These are phyloP conservation scores for Acer negundo DNA, from an alignment of 345 rosid genomes.

Conservation along the genomic window DNA sequence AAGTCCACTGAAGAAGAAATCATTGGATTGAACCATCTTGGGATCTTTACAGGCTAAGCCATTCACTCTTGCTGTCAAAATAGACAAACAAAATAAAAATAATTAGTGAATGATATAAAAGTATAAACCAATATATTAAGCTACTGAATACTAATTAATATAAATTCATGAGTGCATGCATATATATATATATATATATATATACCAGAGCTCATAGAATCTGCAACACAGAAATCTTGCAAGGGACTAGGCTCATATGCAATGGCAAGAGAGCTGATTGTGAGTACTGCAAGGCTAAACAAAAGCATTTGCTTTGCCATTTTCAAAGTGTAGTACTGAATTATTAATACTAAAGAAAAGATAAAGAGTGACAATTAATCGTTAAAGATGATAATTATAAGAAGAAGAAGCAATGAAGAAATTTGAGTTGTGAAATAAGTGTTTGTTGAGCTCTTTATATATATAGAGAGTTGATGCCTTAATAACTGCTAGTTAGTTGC, in stretches of 20 bases:
- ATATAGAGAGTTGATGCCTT: not conserved
- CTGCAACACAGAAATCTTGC: conserved; percentile 34
- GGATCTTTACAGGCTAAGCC: conserved; percentile 20
- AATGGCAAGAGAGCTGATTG: conserved; percentile 10
- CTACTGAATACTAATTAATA: not conserved
- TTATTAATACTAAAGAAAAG: not conserved
- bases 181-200: not conserved
- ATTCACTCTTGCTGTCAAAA: conserved; percentile 12
- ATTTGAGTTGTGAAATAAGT: not conserved
- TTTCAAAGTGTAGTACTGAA: not conserved
- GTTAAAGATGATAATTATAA: not conserved
- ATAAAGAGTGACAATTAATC: not conserved
- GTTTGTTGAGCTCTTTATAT: not conserved
- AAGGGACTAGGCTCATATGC: conserved; percentile 29
- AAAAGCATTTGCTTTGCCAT: conserved; percentile 4
- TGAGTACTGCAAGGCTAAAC: not conserved
- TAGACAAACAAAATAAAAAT: not conserved
- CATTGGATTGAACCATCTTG: conserved; percentile 4
- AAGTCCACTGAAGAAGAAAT: conserved; percentile 27
- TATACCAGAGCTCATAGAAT: conserved; percentile 18
- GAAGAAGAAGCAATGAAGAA: not conserved
- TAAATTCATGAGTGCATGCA: not conserved
- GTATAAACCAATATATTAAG: not conserved
- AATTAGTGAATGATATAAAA: not conserved
- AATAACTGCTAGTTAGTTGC: not conserved